Percentiles rank a stretch among this genome's conserved stretches.
Evolutionary conservation across 2,329 filamentous ascomycete species (phyloP).

Genomic region (Talaromyces pinophilus): DNA sequence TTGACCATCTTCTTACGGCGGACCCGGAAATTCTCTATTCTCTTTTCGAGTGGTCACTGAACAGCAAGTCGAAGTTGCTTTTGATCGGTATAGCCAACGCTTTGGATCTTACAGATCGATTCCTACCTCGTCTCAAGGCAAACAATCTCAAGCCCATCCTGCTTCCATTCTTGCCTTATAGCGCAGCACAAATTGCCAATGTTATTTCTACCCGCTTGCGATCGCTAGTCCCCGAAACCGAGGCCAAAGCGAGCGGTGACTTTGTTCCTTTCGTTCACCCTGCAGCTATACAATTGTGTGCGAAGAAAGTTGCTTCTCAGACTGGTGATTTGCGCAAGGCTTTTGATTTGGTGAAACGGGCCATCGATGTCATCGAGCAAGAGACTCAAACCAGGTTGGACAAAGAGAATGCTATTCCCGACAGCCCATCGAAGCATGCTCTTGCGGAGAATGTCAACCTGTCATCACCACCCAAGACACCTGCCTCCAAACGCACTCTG

Average conservation of each 20-base stretch:
- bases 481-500: conserved; percentile 42
- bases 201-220: conserved; percentile 84
- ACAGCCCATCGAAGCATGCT: conserved; percentile 71
- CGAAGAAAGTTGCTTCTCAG: conserved; percentile 91
- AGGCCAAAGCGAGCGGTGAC: conserved; percentile 48
- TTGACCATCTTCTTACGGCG: conserved; percentile 87
- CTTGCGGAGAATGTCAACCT: conserved; percentile 81
- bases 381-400: conserved; percentile 76
- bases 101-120: conserved; percentile 90
- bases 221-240: conserved; percentile 61
- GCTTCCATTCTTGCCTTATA: conserved; percentile 91
- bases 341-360: conserved; percentile 88
- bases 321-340: conserved; percentile 93
- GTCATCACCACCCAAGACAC: conserved; percentile 51
- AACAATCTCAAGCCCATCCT: conserved; percentile 88
- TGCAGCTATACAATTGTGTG: conserved; percentile 87
- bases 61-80: conserved; percentile 74
- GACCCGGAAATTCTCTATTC: conserved; percentile 88
- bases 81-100: conserved; percentile 95
- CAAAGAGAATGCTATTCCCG: conserved; percentile 56
- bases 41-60: conserved; percentile 94
- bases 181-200: conserved; percentile 77
- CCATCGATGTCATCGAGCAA: conserved; percentile 83
- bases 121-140: conserved; percentile 87
- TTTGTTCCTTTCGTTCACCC: conserved; percentile 89